phyloP scores from a whole-genome alignment of 305 asterid species.

The Caryopteris hybrid region DNA sequence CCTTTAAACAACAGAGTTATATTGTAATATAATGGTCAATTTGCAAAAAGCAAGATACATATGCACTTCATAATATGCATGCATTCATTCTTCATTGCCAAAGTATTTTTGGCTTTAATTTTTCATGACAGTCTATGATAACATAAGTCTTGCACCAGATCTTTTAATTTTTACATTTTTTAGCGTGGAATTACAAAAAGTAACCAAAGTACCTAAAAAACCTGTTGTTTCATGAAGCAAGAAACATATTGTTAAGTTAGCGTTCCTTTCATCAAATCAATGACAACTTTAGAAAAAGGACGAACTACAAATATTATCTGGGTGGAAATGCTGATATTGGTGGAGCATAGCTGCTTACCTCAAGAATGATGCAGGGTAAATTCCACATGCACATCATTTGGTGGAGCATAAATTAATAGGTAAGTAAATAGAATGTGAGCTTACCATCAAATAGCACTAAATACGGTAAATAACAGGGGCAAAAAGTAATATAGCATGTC shows the following conservation, averaged over 20 bases:
- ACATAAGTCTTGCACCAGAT: background rate
- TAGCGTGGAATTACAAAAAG: background rate
- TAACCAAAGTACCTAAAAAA: background rate
- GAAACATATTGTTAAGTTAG: background rate
- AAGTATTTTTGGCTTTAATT: background rate
- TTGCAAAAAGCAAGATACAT: background rate
- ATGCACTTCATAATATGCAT: background rate
- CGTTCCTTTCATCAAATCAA: background rate
- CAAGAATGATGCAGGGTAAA: background rate
- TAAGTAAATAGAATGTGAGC: background rate
- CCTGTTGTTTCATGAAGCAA: background rate
- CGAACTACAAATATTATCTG: background rate
- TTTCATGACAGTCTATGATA: background rate
- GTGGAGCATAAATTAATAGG: background rate
- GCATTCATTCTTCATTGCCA: background rate
- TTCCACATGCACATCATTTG: background rate
- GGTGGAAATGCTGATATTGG: background rate
- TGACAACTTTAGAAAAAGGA: background rate
- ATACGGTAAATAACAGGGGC: background rate
- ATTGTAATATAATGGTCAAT: background rate
- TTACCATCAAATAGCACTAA: background rate
- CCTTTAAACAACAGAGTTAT: background rate
- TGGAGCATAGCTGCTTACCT: background rate
- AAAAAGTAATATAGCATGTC: background rate
- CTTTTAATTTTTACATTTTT: background rate